Evolutionary conservation across 2,329 filamentous ascomycete species (phyloP), one percentile per base, ranked within the genome.

Genomic region (Eutypella sp.): DNA sequence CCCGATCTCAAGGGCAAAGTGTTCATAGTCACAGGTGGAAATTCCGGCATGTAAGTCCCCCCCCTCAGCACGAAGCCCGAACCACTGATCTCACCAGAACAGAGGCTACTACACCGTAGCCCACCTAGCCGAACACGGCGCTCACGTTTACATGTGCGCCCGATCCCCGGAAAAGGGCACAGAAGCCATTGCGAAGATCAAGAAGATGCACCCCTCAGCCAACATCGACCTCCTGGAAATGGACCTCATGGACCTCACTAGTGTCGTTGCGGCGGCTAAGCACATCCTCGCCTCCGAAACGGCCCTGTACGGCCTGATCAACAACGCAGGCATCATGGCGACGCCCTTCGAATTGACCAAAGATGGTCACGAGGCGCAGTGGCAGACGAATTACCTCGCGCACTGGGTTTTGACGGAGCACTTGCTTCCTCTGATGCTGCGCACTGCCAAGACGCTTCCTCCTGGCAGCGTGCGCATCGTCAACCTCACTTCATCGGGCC

Each of bases 11-110:
- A 53, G 23, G 70, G 66, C 20, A 70, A 67, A 55, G 64, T 72
- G 13, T 72, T 62, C 45, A 60, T 73, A 40, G 68, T 73, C 48
- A 74, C 71, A 13, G 70, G 70, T 34, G 69, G 69, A 0, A 72
- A 72, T 46, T 63, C 69, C 10, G 71, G 70, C 54, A 70, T 72
- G 68, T 70, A 55, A 55, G 66, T 63, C 44, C 52, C n/a, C 40
- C 44, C 10, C 47, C 43, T 45, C 34, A 33, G 16, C 37, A 42
- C 15, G 18, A 49, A 45, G 20, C 3, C 39, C 34, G 9, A 43
- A 49, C 47, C 24, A 9, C 46, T 51, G 7, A 53, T 46, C 36
- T 55, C 13, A 51, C 33, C 9, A 42, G 42, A 43, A 53, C 42
- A 59, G 57, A 47, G 68, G 67, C 23, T 63, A 62, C 25, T 49